phyloP scores from a whole-genome alignment of 2,329 filamentous ascomycete species.

The Davidsoniella australis region DNA sequence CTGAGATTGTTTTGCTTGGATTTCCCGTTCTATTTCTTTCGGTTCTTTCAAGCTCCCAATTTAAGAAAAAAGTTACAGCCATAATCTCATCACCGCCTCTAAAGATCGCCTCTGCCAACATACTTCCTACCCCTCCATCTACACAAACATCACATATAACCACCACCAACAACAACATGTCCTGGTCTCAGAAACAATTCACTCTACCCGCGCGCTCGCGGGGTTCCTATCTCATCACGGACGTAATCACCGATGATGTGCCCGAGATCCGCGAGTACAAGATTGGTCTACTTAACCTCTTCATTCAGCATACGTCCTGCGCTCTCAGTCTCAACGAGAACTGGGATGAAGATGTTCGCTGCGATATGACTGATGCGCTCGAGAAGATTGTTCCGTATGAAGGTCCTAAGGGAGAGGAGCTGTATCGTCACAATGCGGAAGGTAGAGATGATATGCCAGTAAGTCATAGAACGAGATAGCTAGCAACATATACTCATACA shows the following conservation, averaged over 20 bases:
- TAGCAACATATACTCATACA: background rate
- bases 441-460: slow-evolving; percentile 90
- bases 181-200: slow-evolving; percentile 76
- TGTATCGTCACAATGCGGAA: slow-evolving; percentile 80
- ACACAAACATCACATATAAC: background rate
- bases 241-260: slow-evolving; percentile 50
- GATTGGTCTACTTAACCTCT: slow-evolving; percentile 71
- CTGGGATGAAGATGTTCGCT: slow-evolving; percentile 65
- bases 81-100: slow-evolving; percentile 23
- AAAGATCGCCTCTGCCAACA: slow-evolving; percentile 18
- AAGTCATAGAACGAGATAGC: slow-evolving; percentile 13
- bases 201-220: slow-evolving; percentile 58
- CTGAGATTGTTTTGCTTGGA: too few relatives aligned
- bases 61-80: too few relatives aligned
- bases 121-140: slow-evolving; percentile 9
- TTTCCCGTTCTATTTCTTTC: too few relatives aligned
- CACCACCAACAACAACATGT: slow-evolving; percentile 29
- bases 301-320: slow-evolving; percentile 89
- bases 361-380: slow-evolving; percentile 85
- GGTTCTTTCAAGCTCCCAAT: too few relatives aligned
- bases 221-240: slow-evolving; percentile 80
- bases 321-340: slow-evolving; percentile 90
- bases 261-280: slow-evolving; percentile 75
- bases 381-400: slow-evolving; percentile 71
- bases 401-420: slow-evolving; percentile 50